These are phyloP conservation scores for Paramecium primaurelia DNA, from an alignment of 73 alveolate genomes.

Conservation along the genomic window DNA sequence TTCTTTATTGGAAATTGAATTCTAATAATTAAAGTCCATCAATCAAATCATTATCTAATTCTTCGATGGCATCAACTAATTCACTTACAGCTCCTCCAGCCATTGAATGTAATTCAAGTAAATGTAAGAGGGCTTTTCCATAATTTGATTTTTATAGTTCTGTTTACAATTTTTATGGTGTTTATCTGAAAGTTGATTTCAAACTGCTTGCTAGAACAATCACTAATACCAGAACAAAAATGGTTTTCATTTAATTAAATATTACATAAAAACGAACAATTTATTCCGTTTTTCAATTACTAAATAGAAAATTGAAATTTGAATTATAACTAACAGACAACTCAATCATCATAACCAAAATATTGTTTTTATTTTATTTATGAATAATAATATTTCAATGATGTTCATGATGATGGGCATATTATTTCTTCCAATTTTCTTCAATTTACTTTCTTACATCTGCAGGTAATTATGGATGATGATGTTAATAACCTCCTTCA, in stretches of 20 bases:
- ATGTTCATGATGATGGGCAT: slow-evolving; percentile 37
- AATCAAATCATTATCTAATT: background rate
- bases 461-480: slow-evolving; percentile 51
- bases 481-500: slow-evolving; percentile 55
- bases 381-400: slow-evolving; percentile 11
- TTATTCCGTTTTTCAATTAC: background rate
- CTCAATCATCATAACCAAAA: background rate
- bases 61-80: background rate
- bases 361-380: background rate
- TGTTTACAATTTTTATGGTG: background rate
- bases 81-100: slow-evolving; percentile 14
- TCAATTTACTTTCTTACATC: slow-evolving; percentile 30
- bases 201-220: background rate
- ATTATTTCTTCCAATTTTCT: slow-evolving; percentile 25
- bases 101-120: background rate
- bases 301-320: background rate
- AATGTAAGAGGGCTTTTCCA: background rate
- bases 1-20: background rate
- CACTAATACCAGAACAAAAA: background rate
- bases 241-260: slow-evolving; percentile 11
- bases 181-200: background rate
- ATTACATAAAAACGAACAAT: background rate
- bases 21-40: background rate
- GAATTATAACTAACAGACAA: background rate
- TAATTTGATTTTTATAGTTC: background rate